Evolutionary conservation across 2,329 filamentous ascomycete genomes (phyloP).

Genomic region (Chrysosporium queenslandicum): DNA sequence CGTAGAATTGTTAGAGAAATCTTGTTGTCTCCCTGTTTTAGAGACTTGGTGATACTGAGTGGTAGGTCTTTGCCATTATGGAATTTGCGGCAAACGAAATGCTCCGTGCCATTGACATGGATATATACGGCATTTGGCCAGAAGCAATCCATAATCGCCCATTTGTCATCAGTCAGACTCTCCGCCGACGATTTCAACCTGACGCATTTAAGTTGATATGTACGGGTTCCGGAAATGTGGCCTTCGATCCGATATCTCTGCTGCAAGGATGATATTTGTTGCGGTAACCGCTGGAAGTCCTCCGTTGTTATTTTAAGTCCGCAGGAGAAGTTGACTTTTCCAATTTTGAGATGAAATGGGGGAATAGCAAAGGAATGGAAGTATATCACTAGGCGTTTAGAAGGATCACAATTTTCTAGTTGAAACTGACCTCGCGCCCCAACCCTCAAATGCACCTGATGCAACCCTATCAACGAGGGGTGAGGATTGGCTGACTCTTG

Average conservation of each 20-base stretch:
- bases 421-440: background rate
- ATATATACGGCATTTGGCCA: slow-evolving; percentile 68
- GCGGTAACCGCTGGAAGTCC: slow-evolving; percentile 28
- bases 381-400: slow-evolving; percentile 29
- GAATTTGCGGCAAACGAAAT: slow-evolving; percentile 54
- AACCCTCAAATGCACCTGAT: slow-evolving; percentile 46
- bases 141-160: slow-evolving; percentile 52
- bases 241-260: slow-evolving; percentile 24
- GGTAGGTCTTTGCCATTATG: slow-evolving; percentile 69
- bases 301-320: slow-evolving; percentile 26
- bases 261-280: slow-evolving; percentile 13
- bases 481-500: slow-evolving; percentile 36
- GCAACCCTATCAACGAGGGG: slow-evolving; percentile 43
- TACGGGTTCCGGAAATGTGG: slow-evolving; percentile 45
- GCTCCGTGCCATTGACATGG: slow-evolving; percentile 51
- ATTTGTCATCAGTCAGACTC: slow-evolving; percentile 41
- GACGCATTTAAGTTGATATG: slow-evolving; percentile 62
- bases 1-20: slow-evolving; percentile 46
- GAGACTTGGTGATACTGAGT: slow-evolving; percentile 56
- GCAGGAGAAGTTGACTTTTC: slow-evolving; percentile 24
- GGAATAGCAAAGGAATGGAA: slow-evolving; percentile 25
- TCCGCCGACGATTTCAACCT: slow-evolving; percentile 28
- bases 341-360: slow-evolving; percentile 25
- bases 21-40: slow-evolving; percentile 52
- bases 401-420: background rate